Evolutionary conservation across 306 rosid species (phyloP).

Genomic region (Rosa multiflora): DNA sequence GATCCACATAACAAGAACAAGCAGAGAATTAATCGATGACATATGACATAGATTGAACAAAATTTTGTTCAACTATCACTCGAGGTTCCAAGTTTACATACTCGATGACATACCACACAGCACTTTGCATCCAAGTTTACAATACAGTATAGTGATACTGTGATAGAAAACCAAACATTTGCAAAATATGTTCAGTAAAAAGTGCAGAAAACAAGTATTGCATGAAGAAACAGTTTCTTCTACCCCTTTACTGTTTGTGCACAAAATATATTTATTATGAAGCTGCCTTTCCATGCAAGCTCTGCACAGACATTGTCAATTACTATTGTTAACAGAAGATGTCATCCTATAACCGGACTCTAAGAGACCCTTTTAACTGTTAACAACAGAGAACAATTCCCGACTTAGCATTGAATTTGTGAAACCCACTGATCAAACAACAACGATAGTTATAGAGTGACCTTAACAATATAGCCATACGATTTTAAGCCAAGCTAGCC

Average conservation of each 20-base stretch:
- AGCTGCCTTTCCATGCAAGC: background rate
- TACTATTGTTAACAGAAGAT: background rate
- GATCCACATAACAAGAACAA: background rate
- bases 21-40: background rate
- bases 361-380: background rate
- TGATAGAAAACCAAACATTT: background rate
- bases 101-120: background rate
- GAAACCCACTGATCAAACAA: background rate
- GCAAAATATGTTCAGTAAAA: background rate
- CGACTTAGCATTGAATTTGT: background rate
- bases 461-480: background rate
- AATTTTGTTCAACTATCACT: background rate
- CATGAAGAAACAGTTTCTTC: background rate
- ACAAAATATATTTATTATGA: background rate
- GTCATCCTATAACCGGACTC: background rate
- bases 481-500: background rate
- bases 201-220: background rate
- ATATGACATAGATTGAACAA: background rate
- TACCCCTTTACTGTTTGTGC: background rate
- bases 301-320: background rate
- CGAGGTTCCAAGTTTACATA: background rate
- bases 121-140: background rate
- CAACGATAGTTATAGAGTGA: background rate
- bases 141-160: background rate
- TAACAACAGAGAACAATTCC: background rate